A percentile compares a stretch with the other conserved stretches of the same genome.
phyloP scores from a whole-genome alignment of 768 basidiomycete genomes.

The Psilocybe azurescens region DNA sequence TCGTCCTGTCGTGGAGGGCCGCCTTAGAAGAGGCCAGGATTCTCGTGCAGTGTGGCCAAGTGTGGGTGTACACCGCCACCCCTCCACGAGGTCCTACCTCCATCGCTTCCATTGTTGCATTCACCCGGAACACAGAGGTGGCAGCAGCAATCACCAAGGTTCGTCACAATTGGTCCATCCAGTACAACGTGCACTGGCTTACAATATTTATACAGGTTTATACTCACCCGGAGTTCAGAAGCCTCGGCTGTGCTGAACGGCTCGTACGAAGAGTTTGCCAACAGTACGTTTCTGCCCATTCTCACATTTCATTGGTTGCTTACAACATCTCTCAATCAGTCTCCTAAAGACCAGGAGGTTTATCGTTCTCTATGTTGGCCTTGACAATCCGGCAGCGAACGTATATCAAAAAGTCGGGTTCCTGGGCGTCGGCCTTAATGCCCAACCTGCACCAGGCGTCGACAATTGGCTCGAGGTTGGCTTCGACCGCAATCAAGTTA shows the following conservation, averaged over 20 bases:
- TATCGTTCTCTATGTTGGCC: conserved; percentile 72
- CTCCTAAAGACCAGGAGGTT: conserved; percentile 26
- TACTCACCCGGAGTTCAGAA: conserved; percentile 58
- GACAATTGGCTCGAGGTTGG: conserved; percentile 68
- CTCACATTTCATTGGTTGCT: background rate
- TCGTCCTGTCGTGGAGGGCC: conserved; percentile 43
- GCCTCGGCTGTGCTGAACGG: conserved; percentile 61
- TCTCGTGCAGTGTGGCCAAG: conserved; percentile 49
- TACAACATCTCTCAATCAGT: conserved; percentile 24
- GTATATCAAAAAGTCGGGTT: conserved; percentile 76
- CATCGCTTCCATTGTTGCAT: conserved; percentile 71
- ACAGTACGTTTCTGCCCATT: conserved; percentile 44
- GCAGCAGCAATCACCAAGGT: conserved; percentile 71
- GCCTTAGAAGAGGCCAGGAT: conserved; percentile 57
- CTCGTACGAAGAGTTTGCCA: conserved; percentile 63
- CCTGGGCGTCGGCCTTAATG: conserved; percentile 46
- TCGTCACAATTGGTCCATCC: background rate
- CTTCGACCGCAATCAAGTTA: conserved; percentile 50
- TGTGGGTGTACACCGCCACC: conserved; percentile 60
- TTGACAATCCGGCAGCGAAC: conserved; percentile 53
- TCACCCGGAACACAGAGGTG: conserved; percentile 60
- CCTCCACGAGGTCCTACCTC: conserved; percentile 29
- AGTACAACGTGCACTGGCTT: background rate
- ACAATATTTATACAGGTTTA: conserved; percentile 43
- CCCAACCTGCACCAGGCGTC: conserved; percentile 41